Percentiles rank a stretch among this genome's conserved stretches.
Conservation (phyloP, 345 rosid genomes). For the Brassica cretica region DNA sequence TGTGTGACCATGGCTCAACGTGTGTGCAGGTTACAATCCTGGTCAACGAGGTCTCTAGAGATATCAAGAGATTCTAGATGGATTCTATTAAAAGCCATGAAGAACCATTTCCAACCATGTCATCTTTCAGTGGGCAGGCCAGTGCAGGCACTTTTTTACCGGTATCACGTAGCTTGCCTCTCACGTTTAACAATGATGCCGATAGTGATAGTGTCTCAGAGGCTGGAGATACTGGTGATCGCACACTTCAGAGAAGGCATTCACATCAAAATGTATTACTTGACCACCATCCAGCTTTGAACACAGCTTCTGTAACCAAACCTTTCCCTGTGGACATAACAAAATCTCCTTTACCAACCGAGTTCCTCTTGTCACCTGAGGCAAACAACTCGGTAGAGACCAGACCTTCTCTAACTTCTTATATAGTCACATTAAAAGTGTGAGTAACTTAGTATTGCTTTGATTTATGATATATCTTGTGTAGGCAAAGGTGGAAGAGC, state of each 20-base stretch:
- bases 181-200: slow-evolving; percentile 45
- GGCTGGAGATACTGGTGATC: slow-evolving; percentile 91
- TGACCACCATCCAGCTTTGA: not conserved
- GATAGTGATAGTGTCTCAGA: slow-evolving; percentile 71
- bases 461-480: slow-evolving; percentile 18
- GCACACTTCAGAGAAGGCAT: slow-evolving; percentile 58
- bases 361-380: slow-evolving; percentile 44
- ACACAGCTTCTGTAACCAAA: slow-evolving; percentile 36
- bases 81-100: slow-evolving; percentile 35
- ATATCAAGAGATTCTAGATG: slow-evolving; percentile 36
- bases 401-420: not conserved
- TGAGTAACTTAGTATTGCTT: not conserved
- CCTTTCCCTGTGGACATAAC: slow-evolving; percentile 46
- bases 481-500: slow-evolving; percentile 44
- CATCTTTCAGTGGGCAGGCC: slow-evolving; percentile 46
- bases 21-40: slow-evolving; percentile 6
- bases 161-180: slow-evolving; percentile 42
- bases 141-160: slow-evolving; percentile 53
- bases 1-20: not conserved
- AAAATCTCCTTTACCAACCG: slow-evolving; percentile 49
- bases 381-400: slow-evolving; percentile 27
- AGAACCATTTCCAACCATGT: slow-evolving; percentile 35
- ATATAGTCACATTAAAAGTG: not conserved
- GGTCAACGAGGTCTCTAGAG: not conserved
- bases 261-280: slow-evolving; percentile 30